Evolutionary conservation across 768 basidiomycete species (phyloP), one percentile per base, ranked within the genome.

Genomic region (Leucogyrophana mollusca): DNA sequence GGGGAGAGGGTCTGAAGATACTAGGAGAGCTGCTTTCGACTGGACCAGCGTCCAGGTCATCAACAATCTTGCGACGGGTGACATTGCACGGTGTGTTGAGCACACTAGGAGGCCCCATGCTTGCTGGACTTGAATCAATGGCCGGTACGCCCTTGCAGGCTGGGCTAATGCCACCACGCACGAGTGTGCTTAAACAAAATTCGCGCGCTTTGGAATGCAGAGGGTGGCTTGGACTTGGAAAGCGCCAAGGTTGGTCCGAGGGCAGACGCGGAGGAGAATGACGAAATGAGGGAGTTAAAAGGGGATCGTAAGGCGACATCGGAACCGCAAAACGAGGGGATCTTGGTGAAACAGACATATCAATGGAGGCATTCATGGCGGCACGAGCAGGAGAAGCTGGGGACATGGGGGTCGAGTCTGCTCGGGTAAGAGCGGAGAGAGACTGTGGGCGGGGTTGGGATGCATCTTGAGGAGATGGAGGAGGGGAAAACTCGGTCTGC

Each of bases 171-270:
- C 72, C 67, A 27, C 77, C 78, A 13, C 72, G 73, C 34, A 79
- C 73, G 22, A 88, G 69, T 76, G 85, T 79, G 45, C 78, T 76
- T 35, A 90, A 68, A 23, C 83, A 83, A 14, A 87, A 58, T 46
- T 88, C 83, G 27, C 80, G 77, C 13, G 79, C 74, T 32, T 66
- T 74, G 14, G 80, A 82, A 62, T 88, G 83, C 34, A 89, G 65
- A 2, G 87, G 87, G 56, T 90, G 86, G 46, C 83, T 87, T 9
- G 87, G 86, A 56, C 86, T 90, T 7, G 85, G 80, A 58, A 82
- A 87, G 30, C 85, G 80, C 88, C 88, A 90, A 3, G 88, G 88
- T 49, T 89, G 87, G 55, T 87, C 83, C 14, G 83, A 86, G 5
- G 86, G 85, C 18, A 84, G 77, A 9, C 80, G 83, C 1, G 83